Evolutionary conservation across 257 asterid species (phyloP), one percentile per base, ranked within the genome.

Genomic region (Avicennia marina): DNA sequence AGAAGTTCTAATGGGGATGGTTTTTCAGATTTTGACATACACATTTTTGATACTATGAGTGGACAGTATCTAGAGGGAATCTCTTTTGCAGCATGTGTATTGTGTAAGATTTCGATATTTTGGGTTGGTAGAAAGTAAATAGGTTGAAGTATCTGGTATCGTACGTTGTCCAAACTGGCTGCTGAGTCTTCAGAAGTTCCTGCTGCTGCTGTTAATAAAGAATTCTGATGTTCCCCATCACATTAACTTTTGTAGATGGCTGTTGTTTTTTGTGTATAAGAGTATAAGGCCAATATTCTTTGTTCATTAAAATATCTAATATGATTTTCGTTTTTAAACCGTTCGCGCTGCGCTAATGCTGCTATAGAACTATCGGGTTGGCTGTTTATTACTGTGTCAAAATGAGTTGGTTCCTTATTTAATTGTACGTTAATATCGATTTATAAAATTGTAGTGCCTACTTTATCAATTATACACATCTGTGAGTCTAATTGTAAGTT

Each of bases 121-220:
- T 90, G 74, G 86, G 85, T 15, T 90, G 98, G 98, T 90, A 96
- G 98, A 81, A 63, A 50, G 48, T 41, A 7, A 78, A 80, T 33
- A 69, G 76, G 51, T 15, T 12, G 10, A 36, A 11, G 13, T 36
- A 36, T 36, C 41, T 12, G 13, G 13, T 36, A 36, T 36, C 41
- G 12, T 4, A 36, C 41, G 6, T 36, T 36, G 41, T 7, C 41
- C 12, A 36, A 36, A 36, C 9, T 36, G 10, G 41, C 41, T 36
- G 41, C 41, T 36, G 41, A 36, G 13, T 5, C 41, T 36, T 11
- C 13, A 5, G 41, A 36, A 36, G 10, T 36, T 36, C 41, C 41
- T 11, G 41, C 41, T 36, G 10, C 41, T 36, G 12, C 41, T 36
- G 13, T 36, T 36, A 36, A 36, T 4, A 36, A 8, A 36, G 41